A percentile compares a stretch with the other conserved stretches of the same genome.
Evolutionary conservation across 1,284 basidiomycete species (phyloP).

Genomic region (Ceratobasidium theobromae): DNA sequence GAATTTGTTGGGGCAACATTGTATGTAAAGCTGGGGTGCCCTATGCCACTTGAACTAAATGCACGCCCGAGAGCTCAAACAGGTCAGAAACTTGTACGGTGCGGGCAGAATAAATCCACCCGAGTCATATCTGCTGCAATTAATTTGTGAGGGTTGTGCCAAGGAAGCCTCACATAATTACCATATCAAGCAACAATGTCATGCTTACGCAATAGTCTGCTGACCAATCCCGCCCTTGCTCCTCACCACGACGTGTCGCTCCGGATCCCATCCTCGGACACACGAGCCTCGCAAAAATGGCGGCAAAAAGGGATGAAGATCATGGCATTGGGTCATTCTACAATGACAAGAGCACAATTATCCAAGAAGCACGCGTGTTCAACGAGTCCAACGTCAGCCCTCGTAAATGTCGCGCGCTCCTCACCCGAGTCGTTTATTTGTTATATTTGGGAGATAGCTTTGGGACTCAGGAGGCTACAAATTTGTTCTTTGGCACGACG

Average conservation of each 20-base stretch:
- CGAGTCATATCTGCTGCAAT: too few species aligned
- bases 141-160: too few species aligned
- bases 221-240: slow-evolving; percentile 28
- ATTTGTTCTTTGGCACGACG: slow-evolving; percentile 97
- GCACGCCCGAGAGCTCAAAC: too few species aligned
- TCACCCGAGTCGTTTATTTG: slow-evolving; percentile 96
- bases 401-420: slow-evolving; percentile 92
- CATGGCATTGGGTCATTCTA: slow-evolving; percentile 81
- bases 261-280: not conserved
- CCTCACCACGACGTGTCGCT: slow-evolving; percentile 29
- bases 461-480: slow-evolving; percentile 94
- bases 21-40: too few species aligned
- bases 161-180: not conserved
- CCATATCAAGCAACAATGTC: not conserved
- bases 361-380: slow-evolving; percentile 98
- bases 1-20: too few species aligned
- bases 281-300: slow-evolving; percentile 42
- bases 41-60: too few species aligned
- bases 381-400: slow-evolving; percentile 98
- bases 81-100: too few species aligned
- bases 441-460: slow-evolving; percentile 97
- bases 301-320: slow-evolving; percentile 92
- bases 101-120: too few species aligned
- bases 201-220: not conserved
- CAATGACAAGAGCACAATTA: slow-evolving; percentile 93